phyloP scores from a whole-genome alignment of 352 stramenopile genomes.

The Phytophthora idaei region DNA sequence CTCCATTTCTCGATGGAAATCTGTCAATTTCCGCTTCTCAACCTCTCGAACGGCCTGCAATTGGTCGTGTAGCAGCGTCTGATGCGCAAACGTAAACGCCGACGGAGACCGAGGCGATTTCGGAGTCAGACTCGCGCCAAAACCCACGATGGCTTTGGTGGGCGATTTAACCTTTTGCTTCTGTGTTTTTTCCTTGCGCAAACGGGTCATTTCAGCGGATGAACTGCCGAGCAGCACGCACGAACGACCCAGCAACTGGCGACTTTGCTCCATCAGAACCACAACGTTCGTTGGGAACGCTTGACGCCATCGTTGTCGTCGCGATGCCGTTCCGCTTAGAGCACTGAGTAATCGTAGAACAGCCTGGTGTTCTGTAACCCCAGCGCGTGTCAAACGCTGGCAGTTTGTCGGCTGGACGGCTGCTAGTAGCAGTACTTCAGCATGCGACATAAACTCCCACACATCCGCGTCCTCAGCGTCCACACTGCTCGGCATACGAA shows the following conservation, averaged over 20 bases:
- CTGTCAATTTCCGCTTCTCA: constrained; percentile 44
- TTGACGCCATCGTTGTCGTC: constrained; percentile 60
- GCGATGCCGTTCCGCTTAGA: constrained; percentile 35
- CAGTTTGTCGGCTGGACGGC: constrained; percentile 37
- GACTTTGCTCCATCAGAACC: constrained; percentile 72
- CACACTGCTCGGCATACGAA: constrained; percentile 32
- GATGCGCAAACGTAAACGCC: constrained; percentile 54
- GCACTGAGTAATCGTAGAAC: constrained; percentile 52
- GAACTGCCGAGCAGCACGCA: constrained; percentile 66
- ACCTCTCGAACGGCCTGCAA: constrained; percentile 39
- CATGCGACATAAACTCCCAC: constrained; percentile 65
- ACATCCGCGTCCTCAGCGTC: constrained; percentile 30
- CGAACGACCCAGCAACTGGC: constrained; percentile 51
- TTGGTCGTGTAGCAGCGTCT: constrained; percentile 69
- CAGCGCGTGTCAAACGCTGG: constrained; percentile 46
- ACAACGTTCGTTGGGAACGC: constrained; percentile 56
- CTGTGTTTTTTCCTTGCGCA: constrained; percentile 33
- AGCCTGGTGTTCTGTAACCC: constrained; percentile 54
- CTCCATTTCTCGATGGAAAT: constrained; percentile 59
- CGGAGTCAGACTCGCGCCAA: constrained; percentile 29
- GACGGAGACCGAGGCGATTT: constrained; percentile 47
- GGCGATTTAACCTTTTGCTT: constrained; percentile 37
- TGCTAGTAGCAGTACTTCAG: constrained; percentile 49
- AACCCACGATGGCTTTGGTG: constrained; percentile 24
- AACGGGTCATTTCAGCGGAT: constrained; percentile 37